Percentiles rank a stretch among this genome's conserved stretches.
Conservation (phyloP, 352 stramenopile genomes). For the Globisporangium okanoganense region DNA sequence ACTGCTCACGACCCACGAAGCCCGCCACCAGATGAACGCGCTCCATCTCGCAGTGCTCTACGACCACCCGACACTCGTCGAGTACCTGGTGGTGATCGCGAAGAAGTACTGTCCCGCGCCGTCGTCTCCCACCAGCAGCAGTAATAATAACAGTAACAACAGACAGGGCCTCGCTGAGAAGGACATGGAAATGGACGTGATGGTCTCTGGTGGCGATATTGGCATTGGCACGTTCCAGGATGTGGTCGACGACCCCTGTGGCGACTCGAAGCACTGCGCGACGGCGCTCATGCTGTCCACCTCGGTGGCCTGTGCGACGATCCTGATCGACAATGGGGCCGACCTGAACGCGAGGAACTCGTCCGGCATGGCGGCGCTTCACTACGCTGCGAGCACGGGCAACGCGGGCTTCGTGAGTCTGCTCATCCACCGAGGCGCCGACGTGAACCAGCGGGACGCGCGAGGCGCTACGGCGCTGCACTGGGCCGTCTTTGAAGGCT, state of each 20-base stretch:
- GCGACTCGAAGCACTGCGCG: slow-evolving; percentile 63
- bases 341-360: slow-evolving; percentile 53
- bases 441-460: slow-evolving; percentile 68
- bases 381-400: slow-evolving; percentile 76
- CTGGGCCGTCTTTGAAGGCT: slow-evolving; percentile 83
- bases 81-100: slow-evolving; percentile 46
- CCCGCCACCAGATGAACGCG: slow-evolving; percentile 72
- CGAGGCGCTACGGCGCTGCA: slow-evolving; percentile 71
- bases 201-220: neutral
- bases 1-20: slow-evolving; percentile 62
- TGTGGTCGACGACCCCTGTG: slow-evolving; percentile 51
- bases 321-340: slow-evolving; percentile 57
- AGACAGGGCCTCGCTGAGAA: neutral
- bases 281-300: slow-evolving; percentile 75
- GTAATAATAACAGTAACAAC: neutral
- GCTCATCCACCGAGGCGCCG: slow-evolving; percentile 48
- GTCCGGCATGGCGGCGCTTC: slow-evolving; percentile 75
- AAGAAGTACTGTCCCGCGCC: slow-evolving; percentile 34
- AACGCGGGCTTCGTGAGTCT: slow-evolving; percentile 74
- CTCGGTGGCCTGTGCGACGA: slow-evolving; percentile 54
- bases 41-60: slow-evolving; percentile 73
- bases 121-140: slow-evolving; percentile 14
- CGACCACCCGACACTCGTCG: slow-evolving; percentile 62
- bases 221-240: slow-evolving; percentile 22
- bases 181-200: slow-evolving; percentile 10